Base-by-base conservation (phyloP, 1,139 yeast genomes). In the Suhomyces panamericanus region DNA sequence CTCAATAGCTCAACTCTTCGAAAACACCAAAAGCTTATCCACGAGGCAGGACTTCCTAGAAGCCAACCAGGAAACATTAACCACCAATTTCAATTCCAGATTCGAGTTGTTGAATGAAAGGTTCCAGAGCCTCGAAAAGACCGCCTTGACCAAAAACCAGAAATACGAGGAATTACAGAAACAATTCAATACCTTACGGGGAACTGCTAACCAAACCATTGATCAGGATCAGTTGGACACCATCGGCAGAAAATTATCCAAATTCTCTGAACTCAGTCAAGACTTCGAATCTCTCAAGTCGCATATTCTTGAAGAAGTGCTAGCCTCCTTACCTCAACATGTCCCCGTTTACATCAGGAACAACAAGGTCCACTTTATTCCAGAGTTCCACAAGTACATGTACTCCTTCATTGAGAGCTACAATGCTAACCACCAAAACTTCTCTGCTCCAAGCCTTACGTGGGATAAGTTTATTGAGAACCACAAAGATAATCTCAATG, bases 311-410 rank as follows among this genome's bases (percentile, higher is more conserved):
- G 35, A 51, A 5, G 58, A 63, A 1, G 52, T 70, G 6, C 34
- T 63, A 0, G 52, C 51, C 2, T 40, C 51, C 2, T 54, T 71
- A 15, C 75, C 75, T 0, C 52, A 57, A 3, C 59, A 60, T 33
- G 56, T 70, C 11, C 77, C 76, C 0, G 64, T 70, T 1, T 67
- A 62, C 48, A 53, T 67, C 17, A 64, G 63, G 41, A 56, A 72
- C 47, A 58, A 60, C 13, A 67, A 67, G 45, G 59, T 73, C n/a
- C 75, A 69, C 48, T 66, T 69, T 39, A 46, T 63, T 4, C 77
- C 78, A 0, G 75, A 70, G 46, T 71, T 73, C 50, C 73, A 69
- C 39, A 63, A 64, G 42, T 71, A 64, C 49, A 57, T 73, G 46
- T 64, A 60, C 44, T 57, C 62, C 20, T 71, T 73, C 42, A 53